Evolutionary conservation across 164 flowering plant species (phyloP), one percentile per base, ranked within the genome.

Genomic region (Piper longum): DNA sequence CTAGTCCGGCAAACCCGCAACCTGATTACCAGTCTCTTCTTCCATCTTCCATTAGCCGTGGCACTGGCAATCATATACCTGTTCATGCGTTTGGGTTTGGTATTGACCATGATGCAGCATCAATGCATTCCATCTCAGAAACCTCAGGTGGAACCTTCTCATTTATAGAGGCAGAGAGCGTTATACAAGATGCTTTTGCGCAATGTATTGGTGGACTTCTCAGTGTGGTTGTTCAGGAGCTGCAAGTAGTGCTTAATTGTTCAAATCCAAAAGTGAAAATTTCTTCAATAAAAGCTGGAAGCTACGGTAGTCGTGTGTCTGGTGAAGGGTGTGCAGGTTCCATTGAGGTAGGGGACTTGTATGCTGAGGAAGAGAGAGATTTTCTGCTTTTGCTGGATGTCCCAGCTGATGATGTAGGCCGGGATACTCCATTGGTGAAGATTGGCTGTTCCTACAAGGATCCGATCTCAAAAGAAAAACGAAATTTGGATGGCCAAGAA

Each of bases 31-130:
- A 68, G 67, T 74, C 85, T 0, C 84, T 86, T 26, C 84, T 89
- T 56, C 93, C 95, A 9, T 51, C 54, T 3, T 77, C 87, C 4
- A 70, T 77, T 45, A 75, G 72, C 19, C 71, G 74, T 0, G 63
- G 68, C 72, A 9, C 78, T 0, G 80, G 77, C 8, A 64, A 67
- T 57, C 86, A 78, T 65, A 79, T 88, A 70, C 97, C 99, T 1
- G 92, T 90, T 40, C 99, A 93, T 63, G 73, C 91, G 41, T 93
- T 93, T 70, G 99, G 99, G 36, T 92, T 92, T 74, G 98, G 98
- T 40, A 64, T 81, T 5, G 98, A 92, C 71, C 97, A 92, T 64
- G 99, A 93, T 67, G 89, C 99, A 61, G 75, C 79, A 43, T 80
- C 82, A 12, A 86, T 93, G 97, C 99, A 93, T 64, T 75, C 88